Percentiles rank a stretch among this genome's conserved stretches.
phyloP scores from a whole-genome alignment of 2,329 filamentous ascomycete genomes.

The Xylaria polymorpha region DNA sequence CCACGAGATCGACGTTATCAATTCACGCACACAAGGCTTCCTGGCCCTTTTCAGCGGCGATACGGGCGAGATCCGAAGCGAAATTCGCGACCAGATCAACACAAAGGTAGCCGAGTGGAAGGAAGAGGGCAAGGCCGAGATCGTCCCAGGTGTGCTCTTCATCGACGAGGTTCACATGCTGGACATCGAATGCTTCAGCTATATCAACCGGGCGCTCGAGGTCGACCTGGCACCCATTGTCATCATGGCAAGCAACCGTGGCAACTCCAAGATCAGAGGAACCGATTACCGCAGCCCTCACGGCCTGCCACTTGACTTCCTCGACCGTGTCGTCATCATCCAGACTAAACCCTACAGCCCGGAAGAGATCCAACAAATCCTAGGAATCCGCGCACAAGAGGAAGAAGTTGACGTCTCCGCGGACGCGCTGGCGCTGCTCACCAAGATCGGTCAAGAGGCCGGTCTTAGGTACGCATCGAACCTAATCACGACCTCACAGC shows the following conservation, averaged over 20 bases:
- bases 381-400: conserved; percentile 91
- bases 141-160: conserved; percentile 96
- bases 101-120: conserved; percentile 99
- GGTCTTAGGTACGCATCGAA: conserved; percentile 97
- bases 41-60: conserved; percentile 97
- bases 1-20: conserved; percentile 99
- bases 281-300: conserved; percentile 95
- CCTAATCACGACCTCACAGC: conserved; percentile 92
- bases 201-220: conserved; percentile 96
- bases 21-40: conserved; percentile 98
- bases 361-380: conserved; percentile 91
- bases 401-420: conserved; percentile 93
- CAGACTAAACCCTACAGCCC: conserved; percentile 86
- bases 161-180: conserved; percentile 99
- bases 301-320: conserved; percentile 92
- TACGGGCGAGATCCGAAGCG: conserved; percentile 96
- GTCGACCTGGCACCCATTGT: conserved; percentile 95
- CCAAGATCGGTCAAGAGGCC: conserved; percentile 94
- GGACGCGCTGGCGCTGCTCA: conserved; percentile 90
- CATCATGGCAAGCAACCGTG: conserved; percentile 99
- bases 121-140: conserved; percentile 98
- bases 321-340: conserved; percentile 96
- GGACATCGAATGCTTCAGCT: conserved; percentile 98
- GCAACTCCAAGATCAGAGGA: conserved; percentile 89
- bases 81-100: conserved; percentile 98